Conservation (phyloP, 129 eudicot species). For the Pseudognaphalium luteoalbum region DNA sequence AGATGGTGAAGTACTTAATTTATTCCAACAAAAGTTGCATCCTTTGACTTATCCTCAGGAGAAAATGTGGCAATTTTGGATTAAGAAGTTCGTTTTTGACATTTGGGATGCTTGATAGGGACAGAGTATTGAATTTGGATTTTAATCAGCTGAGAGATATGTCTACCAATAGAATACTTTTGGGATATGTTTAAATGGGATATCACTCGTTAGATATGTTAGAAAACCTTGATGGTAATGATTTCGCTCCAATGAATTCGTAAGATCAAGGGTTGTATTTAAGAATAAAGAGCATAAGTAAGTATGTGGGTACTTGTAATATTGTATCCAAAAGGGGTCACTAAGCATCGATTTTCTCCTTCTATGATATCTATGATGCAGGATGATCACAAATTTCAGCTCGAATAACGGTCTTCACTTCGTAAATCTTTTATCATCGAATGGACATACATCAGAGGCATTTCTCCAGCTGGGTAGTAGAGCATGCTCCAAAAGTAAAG, state of each 20-base stretch:
- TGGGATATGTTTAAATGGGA: background rate
- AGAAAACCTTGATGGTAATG: background rate
- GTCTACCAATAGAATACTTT: background rate
- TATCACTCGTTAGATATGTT: background rate
- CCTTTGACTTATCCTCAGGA: background rate
- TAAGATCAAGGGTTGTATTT: background rate
- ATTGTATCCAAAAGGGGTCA: too few relatives aligned
- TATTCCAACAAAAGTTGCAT: constrained; percentile 11
- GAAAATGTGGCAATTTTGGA: background rate
- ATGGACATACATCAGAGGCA: constrained; percentile 45
- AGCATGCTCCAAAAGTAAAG: constrained; percentile 39
- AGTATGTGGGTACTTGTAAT: background rate
- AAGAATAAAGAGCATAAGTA: too few relatives aligned
- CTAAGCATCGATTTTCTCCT: background rate
- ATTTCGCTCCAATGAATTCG: background rate
- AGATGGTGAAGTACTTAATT: background rate
- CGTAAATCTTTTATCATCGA: constrained; percentile 38
- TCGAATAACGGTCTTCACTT: constrained; percentile 43
- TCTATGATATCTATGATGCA: constrained; percentile 24
- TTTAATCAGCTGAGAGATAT: background rate
- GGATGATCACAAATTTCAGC: constrained; percentile 48
- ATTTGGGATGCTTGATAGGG: background rate
- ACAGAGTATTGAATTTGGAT: background rate
- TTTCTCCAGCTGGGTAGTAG: constrained; percentile 38
- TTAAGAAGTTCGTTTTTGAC: background rate